Percentiles rank a stretch among this genome's conserved stretches.
Conservation (phyloP, 78 protist genomes). For the Dictyostelium intermedium region DNA sequence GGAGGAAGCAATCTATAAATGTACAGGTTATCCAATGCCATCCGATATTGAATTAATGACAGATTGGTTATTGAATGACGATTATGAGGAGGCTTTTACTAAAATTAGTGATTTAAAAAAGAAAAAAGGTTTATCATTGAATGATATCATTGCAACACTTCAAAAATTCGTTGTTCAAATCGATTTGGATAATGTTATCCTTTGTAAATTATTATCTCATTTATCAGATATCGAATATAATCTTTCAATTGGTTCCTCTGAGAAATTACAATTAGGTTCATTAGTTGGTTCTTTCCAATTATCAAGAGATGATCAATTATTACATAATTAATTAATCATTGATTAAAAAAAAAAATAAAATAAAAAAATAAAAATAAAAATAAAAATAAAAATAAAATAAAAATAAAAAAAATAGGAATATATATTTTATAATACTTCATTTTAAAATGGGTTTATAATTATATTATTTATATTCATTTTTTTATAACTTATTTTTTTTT, state of each 20-base stretch:
- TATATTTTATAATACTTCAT: no score
- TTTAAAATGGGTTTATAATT: no score
- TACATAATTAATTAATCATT: background rate
- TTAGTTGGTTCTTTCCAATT: conserved; percentile 67
- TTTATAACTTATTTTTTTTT: no score
- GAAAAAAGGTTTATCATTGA: conserved; percentile 84
- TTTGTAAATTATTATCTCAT: background rate
- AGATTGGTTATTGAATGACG: conserved; percentile 50
- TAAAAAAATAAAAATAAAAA: no score
- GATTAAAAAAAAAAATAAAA: background rate
- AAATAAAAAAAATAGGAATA: no score
- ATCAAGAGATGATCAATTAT: conserved; percentile 25
- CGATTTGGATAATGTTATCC: background rate
- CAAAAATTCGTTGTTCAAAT: background rate
- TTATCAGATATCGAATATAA: conserved; percentile 72
- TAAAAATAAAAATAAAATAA: no score
- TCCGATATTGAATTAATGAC: conserved; percentile 50
- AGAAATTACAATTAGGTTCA: conserved; percentile 69
- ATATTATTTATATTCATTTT: no score
- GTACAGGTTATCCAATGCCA: conserved; percentile 90
- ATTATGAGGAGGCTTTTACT: conserved; percentile 49
- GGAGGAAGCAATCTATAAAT: conserved; percentile 80
- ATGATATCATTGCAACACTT: conserved; percentile 76
- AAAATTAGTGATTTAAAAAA: conserved; percentile 44
- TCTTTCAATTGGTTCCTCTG: conserved; percentile 68